These are phyloP conservation scores for Saksenaea vasiformis DNA, from an alignment of 371 early-diverging fungal species.

Conservation along the genomic window DNA sequence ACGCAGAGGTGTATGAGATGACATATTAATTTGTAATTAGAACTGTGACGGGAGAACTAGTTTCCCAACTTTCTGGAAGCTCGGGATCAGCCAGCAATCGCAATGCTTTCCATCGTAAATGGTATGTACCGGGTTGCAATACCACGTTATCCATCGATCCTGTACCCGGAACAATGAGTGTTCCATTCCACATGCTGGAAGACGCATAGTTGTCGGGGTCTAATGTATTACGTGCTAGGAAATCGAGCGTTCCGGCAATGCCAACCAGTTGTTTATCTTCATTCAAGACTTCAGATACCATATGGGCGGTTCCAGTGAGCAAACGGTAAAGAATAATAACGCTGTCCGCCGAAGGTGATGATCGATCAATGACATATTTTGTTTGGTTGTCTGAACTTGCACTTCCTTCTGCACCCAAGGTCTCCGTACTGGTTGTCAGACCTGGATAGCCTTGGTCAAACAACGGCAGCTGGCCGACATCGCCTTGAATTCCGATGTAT, in stretches of 20 bases:
- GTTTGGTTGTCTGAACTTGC: background rate
- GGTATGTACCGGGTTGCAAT: constrained; percentile 8
- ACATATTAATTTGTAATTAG: constrained; percentile 1
- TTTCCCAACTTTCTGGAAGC: constrained; percentile 20
- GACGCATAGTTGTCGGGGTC: background rate
- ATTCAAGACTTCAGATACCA: constrained; percentile 10
- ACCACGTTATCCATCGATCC: background rate
- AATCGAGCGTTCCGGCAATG: background rate
- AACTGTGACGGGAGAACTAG: constrained; percentile 8
- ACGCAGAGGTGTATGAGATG: too few relatives aligned
- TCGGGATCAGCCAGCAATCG: constrained; percentile 15
- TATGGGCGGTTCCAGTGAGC: constrained; percentile 11
- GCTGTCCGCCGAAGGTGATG: background rate
- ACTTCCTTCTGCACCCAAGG: background rate
- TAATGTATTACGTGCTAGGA: constrained; percentile 15
- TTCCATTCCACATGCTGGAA: constrained; percentile 18
- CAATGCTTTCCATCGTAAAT: constrained; percentile 19
- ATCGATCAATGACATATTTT: background rate
- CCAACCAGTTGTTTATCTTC: constrained; percentile 3
- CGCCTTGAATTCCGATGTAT: constrained; percentile 58
- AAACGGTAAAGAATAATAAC: constrained; percentile 9
- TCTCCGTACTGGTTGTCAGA: background rate
- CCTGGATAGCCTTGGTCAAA: constrained; percentile 36
- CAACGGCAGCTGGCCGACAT: constrained; percentile 49
- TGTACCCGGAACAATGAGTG: constrained; percentile 9